Conservation (phyloP, 331 rosid genomes). For the Cucumis variabilis region DNA sequence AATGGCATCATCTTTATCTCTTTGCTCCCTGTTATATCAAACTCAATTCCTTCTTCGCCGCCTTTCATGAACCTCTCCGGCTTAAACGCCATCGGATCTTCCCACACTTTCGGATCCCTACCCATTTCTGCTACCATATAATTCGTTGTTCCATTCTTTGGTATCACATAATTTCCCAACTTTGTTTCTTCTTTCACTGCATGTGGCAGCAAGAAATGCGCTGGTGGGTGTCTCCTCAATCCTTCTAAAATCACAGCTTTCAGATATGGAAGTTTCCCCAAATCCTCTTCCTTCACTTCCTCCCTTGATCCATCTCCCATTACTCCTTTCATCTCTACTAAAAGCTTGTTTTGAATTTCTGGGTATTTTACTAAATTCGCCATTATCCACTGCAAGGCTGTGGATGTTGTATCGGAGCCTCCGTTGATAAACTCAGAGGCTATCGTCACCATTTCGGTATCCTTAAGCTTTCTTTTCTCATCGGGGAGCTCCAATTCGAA, state of each 20-base stretch:
- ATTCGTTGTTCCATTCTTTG: constrained; percentile 44
- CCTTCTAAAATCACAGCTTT: constrained; percentile 4
- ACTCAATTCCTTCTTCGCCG: background rate
- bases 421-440: constrained; percentile 44
- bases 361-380: constrained; percentile 16
- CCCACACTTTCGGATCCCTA: constrained; percentile 53
- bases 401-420: background rate
- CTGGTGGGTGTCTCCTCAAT: constrained; percentile 19
- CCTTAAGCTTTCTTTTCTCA: background rate
- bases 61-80: constrained; percentile 51
- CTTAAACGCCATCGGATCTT: background rate
- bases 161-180: background rate
- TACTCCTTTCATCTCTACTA: constrained; percentile 46
- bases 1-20: constrained; percentile 81
- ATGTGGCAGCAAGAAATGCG: background rate
- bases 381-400: constrained; percentile 15
- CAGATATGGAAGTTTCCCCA: constrained; percentile 14
- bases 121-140: constrained; percentile 75
- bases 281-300: constrained; percentile 55
- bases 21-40: constrained; percentile 52
- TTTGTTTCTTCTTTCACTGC: background rate
- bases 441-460: background rate
- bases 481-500: background rate
- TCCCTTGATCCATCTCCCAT: constrained; percentile 11
- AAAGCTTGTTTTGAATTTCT: constrained; percentile 36